Evolutionary conservation across 176 grass and related monocot species (phyloP), one percentile per base, ranked within the genome.

Genomic region (Pontederia paniculata): DNA sequence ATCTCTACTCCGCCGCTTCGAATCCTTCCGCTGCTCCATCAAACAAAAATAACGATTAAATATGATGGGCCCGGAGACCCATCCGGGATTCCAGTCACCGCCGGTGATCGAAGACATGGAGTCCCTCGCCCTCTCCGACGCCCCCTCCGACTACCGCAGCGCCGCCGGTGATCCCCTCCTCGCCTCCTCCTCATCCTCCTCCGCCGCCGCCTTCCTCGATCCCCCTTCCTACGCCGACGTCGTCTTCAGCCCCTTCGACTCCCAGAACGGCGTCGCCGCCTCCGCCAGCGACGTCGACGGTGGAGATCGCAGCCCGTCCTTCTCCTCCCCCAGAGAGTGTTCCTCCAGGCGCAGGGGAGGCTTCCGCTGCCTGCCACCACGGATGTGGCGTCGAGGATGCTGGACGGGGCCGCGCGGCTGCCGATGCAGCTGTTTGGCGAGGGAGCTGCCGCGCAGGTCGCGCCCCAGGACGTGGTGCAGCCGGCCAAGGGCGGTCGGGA

Each of bases 191-290:
- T 65, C 81, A 42, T 59, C 75, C 12, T 72, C 73, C 23, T 80
- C 80, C 13, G 88, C 85, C 49, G 77, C 83, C 48, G 87, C 86
- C 49, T 97, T 91, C 64, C 81, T 97, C 0, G 86, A 97, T 50
- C 93, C 93, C 0, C 93, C 93, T 16, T 97, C 93, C 69, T 91
- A 91, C 77, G 86, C 86, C 15, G 93, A 97, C 57, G 83, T 84
- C 42, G 69, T 88, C 1, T 83, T 82, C 63, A 63, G 77, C 45
- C 65, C 82, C 64, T 84, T 74, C 77, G 73, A 71, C 52, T 70
- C 80, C 21, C 73, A 71, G 54, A 73, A 74, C 54, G 67, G 77
- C 52, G 60, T 66, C 17, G 65, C 64, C 1, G 43, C 67, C 63
- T 52, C 82, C 13, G 59, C 66, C 44, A 45, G 75, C 47, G 50